phyloP scores from a whole-genome alignment of 805 yeast species.

The Candida orba region DNA sequence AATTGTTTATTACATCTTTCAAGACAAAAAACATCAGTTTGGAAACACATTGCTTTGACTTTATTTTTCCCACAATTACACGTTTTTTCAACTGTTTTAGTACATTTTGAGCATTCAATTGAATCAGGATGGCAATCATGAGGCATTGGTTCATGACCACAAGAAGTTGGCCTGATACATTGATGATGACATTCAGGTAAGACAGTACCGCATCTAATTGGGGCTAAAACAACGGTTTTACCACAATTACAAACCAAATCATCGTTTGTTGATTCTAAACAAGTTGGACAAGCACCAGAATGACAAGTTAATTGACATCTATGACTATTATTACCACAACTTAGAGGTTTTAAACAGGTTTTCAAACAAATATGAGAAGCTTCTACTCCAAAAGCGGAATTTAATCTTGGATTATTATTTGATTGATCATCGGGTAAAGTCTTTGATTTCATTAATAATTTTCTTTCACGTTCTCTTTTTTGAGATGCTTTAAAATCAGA shows the following conservation, averaged over 20 bases:
- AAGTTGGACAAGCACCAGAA: constrained; percentile 71
- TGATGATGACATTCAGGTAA: constrained; percentile 59
- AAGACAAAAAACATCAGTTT: constrained; percentile 62
- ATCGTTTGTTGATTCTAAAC: constrained; percentile 72
- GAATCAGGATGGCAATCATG: constrained; percentile 73
- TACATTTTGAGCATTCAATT: constrained; percentile 69
- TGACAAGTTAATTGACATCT: constrained; percentile 68
- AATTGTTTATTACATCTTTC: constrained; percentile 47
- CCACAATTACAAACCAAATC: constrained; percentile 82
- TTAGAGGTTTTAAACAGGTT: constrained; percentile 52
- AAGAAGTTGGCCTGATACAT: constrained; percentile 46
- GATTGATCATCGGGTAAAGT: constrained; percentile 10
- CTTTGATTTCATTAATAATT: constrained; percentile 43
- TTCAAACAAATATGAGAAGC: constrained; percentile 67
- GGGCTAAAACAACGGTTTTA: constrained; percentile 67
- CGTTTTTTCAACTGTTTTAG: constrained; percentile 44
- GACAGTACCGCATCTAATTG: constrained; percentile 75
- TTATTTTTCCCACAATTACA: constrained; percentile 57
- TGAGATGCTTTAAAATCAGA: constrained; percentile 53
- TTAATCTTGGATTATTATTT: constrained; percentile 22
- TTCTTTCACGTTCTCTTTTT: constrained; percentile 37
- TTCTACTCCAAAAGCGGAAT: constrained; percentile 55
- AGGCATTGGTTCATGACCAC: constrained; percentile 67
- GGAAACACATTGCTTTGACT: constrained; percentile 63
- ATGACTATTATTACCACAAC: constrained; percentile 56